Base-by-base conservation (phyloP, 2,329 filamentous ascomycete genomes). In the Thielaviopsis musarum region DNA sequence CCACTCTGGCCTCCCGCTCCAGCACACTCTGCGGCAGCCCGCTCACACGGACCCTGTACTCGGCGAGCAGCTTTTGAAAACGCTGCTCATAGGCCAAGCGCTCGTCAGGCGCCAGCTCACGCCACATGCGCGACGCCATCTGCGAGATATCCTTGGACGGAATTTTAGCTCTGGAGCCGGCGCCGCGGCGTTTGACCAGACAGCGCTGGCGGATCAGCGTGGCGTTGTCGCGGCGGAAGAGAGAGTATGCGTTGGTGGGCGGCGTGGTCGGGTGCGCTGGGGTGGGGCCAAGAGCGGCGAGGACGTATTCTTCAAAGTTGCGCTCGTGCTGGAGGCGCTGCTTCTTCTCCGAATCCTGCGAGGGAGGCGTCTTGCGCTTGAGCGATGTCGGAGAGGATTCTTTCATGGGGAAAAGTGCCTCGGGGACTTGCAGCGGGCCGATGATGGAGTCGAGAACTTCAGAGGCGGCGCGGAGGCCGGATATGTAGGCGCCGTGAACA, bases 401-500 rank as follows among this genome's bases (percentile, higher is more conserved):
- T 66, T 85, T 82, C 63, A 84, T 75, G 61, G 82, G 77, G 19
- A 97, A 80, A 2, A 98, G 77, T 1, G 90, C 90, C 3, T 75
- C 76, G 0, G 87, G 86, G 12, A 95, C 75, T 52, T 84, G 74
- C 61, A 98, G 89, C 0, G 89, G 84, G 0, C 93, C 93, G 34
- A 93, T 75, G 69, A 96, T 80, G 2, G 81, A 75, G 59, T 91
- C 84, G 45, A 95, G 75, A 2, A 98, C 80, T 67, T 97, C 91
- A 2, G 87, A 85, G 12, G 93, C 93, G 3, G 87, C 93, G 56
- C 93, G 84, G 5, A 98, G 76, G 2, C 93, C 94, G 1, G 93
- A 96, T 3, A 98, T 75, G 68, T 97, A 98, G 9, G 93, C 94
- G 5, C 93, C 93, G 65, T 98, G 93, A 0, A 98, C 93, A 1